phyloP scores from a whole-genome alignment of 225 moss, liverwort and hornwort genomes.

The Physcomitrellopsis africana region DNA sequence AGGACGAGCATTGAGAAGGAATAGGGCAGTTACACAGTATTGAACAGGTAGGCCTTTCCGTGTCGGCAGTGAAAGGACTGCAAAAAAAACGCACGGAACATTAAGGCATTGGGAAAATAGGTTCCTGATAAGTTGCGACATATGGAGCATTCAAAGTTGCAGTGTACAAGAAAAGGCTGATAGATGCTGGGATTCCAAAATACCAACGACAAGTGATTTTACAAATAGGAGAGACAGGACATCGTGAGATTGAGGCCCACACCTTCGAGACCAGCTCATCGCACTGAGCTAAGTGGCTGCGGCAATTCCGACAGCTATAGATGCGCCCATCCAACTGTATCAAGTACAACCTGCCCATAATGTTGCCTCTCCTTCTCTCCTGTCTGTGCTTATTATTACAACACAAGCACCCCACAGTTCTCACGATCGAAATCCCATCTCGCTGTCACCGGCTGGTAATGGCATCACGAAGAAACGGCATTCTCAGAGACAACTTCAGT shows the following conservation, averaged over 20 bases:
- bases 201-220: background rate
- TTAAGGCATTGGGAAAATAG: constrained; percentile 25
- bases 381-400: background rate
- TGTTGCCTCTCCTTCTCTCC: constrained; percentile 21
- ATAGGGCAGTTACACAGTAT: constrained; percentile 68
- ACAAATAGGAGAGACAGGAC: background rate
- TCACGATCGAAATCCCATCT: constrained; percentile 30
- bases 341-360: constrained; percentile 79
- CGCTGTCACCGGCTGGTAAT: constrained; percentile 33
- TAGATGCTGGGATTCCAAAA: background rate
- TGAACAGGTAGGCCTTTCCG: constrained; percentile 93
- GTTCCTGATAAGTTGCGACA: constrained; percentile 25
- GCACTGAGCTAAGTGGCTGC: constrained; percentile 79
- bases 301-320: constrained; percentile 79
- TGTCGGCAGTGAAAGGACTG: constrained; percentile 82
- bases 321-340: constrained; percentile 91
- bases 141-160: background rate
- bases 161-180: constrained; percentile 1
- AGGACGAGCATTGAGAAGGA: background rate
- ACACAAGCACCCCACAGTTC: constrained; percentile 3
- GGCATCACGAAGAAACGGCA: constrained; percentile 16
- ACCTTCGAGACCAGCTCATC: constrained; percentile 85
- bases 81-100: constrained; percentile 34
- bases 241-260: constrained; percentile 25
- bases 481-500: constrained; percentile 19